phyloP scores from a whole-genome alignment of 805 yeast genomes.

The Scheffersomyces amazonensis region DNA sequence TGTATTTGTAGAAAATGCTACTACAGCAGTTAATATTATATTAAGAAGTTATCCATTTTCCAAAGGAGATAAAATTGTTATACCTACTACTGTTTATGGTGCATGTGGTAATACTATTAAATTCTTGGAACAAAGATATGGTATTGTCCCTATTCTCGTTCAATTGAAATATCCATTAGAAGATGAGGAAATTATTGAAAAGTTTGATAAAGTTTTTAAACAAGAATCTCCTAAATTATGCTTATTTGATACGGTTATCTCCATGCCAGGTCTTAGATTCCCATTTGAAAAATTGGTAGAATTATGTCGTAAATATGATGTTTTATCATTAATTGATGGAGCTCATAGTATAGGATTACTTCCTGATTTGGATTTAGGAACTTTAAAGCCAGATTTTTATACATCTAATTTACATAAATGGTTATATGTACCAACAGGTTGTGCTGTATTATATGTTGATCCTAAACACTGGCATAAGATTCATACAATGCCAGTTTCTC shows the following conservation, averaged over 20 bases:
- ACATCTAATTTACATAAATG: slow-evolving; percentile 69
- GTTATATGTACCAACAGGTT: slow-evolving; percentile 56
- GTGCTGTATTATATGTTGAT: slow-evolving; percentile 58
- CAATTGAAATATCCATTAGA: slow-evolving; percentile 43
- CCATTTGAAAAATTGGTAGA: slow-evolving; percentile 52
- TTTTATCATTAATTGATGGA: slow-evolving; percentile 63
- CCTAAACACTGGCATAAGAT: slow-evolving; percentile 46
- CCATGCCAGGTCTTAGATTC: slow-evolving; percentile 60
- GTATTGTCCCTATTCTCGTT: slow-evolving; percentile 31
- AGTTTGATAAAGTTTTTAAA: slow-evolving; percentile 19
- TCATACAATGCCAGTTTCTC: slow-evolving; percentile 60
- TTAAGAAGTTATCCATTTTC: slow-evolving; percentile 52
- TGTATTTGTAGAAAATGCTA: slow-evolving; percentile 59
- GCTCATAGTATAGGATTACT: slow-evolving; percentile 67
- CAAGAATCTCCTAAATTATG: slow-evolving; percentile 33
- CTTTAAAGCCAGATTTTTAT: slow-evolving; percentile 56
- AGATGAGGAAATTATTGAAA: slow-evolving; percentile 28
- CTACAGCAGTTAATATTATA: slow-evolving; percentile 56
- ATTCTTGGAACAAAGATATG: slow-evolving; percentile 32
- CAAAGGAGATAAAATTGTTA: slow-evolving; percentile 50
- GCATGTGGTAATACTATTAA: slow-evolving; percentile 52
- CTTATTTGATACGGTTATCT: slow-evolving; percentile 55
- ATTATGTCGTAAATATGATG: slow-evolving; percentile 44
- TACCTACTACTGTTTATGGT: slow-evolving; percentile 50
- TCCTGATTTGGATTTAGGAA: slow-evolving; percentile 35